Conservation (phyloP, 345 rosid species). For the Gossypium herbaceum region DNA sequence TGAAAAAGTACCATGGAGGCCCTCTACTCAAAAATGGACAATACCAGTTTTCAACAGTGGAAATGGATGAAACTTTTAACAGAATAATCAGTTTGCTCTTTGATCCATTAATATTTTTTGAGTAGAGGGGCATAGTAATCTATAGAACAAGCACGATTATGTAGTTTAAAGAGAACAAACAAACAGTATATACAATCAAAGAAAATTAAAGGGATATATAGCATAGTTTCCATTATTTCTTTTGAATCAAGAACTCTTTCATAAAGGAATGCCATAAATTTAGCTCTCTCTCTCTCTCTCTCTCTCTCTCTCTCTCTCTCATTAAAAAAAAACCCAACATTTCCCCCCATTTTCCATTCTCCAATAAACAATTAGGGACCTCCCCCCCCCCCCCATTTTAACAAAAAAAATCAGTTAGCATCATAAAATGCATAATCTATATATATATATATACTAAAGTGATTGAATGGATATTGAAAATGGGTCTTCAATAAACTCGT, state of each 20-base stretch:
- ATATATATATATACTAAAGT: background rate
- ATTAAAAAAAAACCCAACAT: background rate
- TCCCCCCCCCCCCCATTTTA: background rate
- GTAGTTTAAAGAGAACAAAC: background rate
- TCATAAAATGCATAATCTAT: background rate
- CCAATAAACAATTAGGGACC: background rate
- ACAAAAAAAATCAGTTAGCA: background rate
- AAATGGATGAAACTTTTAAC: no score
- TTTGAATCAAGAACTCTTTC: background rate
- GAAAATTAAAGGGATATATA: background rate
- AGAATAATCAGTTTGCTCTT: no score
- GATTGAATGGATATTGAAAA: background rate
- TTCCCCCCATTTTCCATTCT: background rate
- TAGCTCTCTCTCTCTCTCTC: background rate
- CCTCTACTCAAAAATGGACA: no score
- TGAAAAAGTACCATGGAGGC: no score
- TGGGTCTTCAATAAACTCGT: background rate
- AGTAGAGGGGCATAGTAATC: no score
- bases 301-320: background rate
- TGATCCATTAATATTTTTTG: no score
- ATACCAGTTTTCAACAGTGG: no score
- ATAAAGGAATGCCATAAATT: background rate
- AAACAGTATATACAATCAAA: background rate
- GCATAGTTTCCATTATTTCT: background rate
- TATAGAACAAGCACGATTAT: background rate